Evolutionary conservation across 2,329 filamentous ascomycete species (phyloP), one percentile per base, ranked within the genome.

Genomic region (Conoideocrella luteorostrata): DNA sequence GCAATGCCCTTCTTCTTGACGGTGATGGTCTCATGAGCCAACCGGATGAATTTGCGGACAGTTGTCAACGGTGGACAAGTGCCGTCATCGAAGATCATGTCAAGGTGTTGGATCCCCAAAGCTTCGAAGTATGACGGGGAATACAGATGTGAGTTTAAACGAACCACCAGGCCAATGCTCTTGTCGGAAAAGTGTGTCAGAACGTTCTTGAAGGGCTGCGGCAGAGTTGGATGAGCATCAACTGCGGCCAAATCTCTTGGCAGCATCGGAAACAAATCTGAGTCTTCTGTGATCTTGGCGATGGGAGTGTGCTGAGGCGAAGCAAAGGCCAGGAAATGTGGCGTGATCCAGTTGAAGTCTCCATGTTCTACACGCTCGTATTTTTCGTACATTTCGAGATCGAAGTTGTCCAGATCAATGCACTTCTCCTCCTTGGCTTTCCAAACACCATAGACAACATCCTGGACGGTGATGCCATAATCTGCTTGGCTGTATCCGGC

Each of bases 21-120:
- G 1, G 84, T 90, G 59, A 98, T 98, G 67, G 86, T 95, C 61
- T 95, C 86, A 60, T 97, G 93, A 1, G 93, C 90, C 47, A 98
- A 75, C 53, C 88, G 88, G 64, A 98, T 91, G 63, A 98, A 98
- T 61, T 90, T 90, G 53, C 88, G 82, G 22, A 98, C 93, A n/a
- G 90, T 83, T 15, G 80, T 80, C 41, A 98, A 72, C 2, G 88
- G 82, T 18, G 93, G 93, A 63, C 93, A 98, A 4, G 93, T 98
- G 51, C 93, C 93, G 56, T 98, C 93, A 58, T 97, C 93, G 60
- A 98, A 98, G 58, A 98, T 97, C 93, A 98, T 98, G 68, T 98
- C 93, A 32, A 97, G 74, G 62, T 98, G 93, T 57, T 89, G 84
- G 59, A 98, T 97, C 23, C 91, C 91, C 41, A 98, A 74, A 4